Evolutionary conservation across 2,329 filamentous ascomycete genomes (phyloP).

Genomic region (Exophiala xenobiotica): DNA sequence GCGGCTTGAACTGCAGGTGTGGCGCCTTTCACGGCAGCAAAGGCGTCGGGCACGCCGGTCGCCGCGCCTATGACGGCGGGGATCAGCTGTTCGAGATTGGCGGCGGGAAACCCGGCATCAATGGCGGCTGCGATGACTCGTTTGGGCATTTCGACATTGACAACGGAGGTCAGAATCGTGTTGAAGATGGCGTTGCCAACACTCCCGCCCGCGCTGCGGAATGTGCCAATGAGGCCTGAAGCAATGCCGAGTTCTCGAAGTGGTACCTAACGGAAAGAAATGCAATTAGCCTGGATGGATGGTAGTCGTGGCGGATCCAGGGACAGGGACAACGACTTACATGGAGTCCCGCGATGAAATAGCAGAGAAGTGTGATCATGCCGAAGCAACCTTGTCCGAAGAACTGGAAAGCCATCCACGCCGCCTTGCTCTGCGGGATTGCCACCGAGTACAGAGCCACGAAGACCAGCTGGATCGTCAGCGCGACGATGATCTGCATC

Average conservation of each 20-base stretch:
- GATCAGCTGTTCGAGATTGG: conserved; percentile 1
- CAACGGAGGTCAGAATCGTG: conserved; percentile 3
- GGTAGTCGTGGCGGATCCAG: no score
- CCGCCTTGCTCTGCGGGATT: conserved; percentile 23
- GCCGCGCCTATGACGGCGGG: conserved; percentile 1
- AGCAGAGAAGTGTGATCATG: conserved; percentile 6
- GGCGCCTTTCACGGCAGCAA: conserved; percentile 2
- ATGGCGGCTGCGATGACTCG: conserved; percentile 3
- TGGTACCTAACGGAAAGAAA: no score
- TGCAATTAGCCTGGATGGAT: no score
- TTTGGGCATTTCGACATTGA: background rate
- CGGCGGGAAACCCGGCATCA: background rate
- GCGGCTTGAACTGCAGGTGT: conserved; percentile 8
- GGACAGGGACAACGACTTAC: no score
- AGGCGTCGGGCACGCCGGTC: conserved; percentile 7
- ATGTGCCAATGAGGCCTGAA: conserved; percentile 12
- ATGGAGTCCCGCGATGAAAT: conserved; percentile 12
- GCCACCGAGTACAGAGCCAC: conserved; percentile 1
- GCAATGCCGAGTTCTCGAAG: conserved; percentile 13
- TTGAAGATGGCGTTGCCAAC: conserved; percentile 16
- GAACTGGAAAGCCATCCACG: conserved; percentile 11
- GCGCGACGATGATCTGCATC: conserved; percentile 8
- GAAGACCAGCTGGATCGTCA: conserved; percentile 8
- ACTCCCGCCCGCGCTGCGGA: conserved; percentile 7
- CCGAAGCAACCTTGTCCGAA: conserved; percentile 8